These are phyloP conservation scores for Xanthoconium separans DNA, from an alignment of 1,284 basidiomycete genomes.

Conservation along the genomic window DNA sequence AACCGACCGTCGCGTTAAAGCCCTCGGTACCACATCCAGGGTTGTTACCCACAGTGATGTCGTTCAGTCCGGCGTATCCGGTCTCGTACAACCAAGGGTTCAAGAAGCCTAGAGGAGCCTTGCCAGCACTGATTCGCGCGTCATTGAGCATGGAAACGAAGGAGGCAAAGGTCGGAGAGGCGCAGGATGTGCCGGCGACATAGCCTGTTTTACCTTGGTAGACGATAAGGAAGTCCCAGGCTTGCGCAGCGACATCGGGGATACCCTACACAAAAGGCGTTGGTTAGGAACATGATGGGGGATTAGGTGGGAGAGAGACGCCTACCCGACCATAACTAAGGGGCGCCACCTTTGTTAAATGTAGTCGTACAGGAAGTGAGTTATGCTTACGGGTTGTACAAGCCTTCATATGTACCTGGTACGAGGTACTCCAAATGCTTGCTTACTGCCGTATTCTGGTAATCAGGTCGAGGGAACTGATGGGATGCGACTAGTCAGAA, in stretches of 20 bases:
- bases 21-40: slow-evolving; percentile 57
- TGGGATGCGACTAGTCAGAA: not conserved
- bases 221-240: slow-evolving; percentile 7
- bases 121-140: slow-evolving; percentile 44
- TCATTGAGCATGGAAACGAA: slow-evolving; percentile 64
- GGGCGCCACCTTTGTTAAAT: not conserved
- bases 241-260: slow-evolving; percentile 65
- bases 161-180: slow-evolving; percentile 20
- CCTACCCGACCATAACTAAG: slow-evolving; percentile 38
- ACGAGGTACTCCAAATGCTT: slow-evolving; percentile 46
- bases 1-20: slow-evolving; percentile 46
- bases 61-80: slow-evolving; percentile 42
- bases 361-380: not conserved
- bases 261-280: slow-evolving; percentile 35
- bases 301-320: not conserved
- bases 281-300: slow-evolving; percentile 23
- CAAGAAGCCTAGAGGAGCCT: slow-evolving; percentile 53
- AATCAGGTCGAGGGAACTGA: slow-evolving; percentile 24
- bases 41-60: slow-evolving; percentile 53
- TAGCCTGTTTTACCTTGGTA: slow-evolving; percentile 11
- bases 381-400: slow-evolving; percentile 52
- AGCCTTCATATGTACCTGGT: slow-evolving; percentile 49
- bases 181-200: slow-evolving; percentile 51
- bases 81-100: slow-evolving; percentile 56
- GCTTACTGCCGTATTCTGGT: slow-evolving; percentile 11